Conservation (phyloP, 495 filamentous ascomycete species). For the Friedmanniomyces simplex region DNA sequence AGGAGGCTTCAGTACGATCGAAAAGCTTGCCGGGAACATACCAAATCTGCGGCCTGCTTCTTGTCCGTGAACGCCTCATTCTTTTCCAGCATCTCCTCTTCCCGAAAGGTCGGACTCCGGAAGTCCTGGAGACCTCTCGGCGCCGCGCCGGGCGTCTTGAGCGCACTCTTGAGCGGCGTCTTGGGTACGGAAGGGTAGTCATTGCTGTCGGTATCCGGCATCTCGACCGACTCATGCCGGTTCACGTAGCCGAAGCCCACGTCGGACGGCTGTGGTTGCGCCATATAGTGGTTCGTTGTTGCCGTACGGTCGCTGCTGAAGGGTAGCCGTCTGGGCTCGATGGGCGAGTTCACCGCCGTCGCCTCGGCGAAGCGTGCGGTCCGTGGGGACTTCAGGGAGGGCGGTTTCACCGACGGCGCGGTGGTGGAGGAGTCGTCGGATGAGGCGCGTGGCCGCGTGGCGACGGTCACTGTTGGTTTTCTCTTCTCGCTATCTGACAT, state of each 20-base stretch:
- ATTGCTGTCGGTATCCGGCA: slow-evolving; percentile 31
- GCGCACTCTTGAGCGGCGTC: slow-evolving; percentile 68
- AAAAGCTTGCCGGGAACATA: slow-evolving; percentile 40
- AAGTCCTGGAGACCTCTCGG: slow-evolving; percentile 48
- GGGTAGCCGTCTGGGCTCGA: slow-evolving; percentile 49
- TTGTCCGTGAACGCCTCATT: slow-evolving; percentile 68
- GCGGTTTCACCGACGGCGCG: slow-evolving; percentile 20
- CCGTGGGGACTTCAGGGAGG: slow-evolving; percentile 63
- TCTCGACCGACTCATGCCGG: slow-evolving; percentile 42
- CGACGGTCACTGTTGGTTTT: slow-evolving; percentile 22
- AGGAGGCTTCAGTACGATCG: background rate
- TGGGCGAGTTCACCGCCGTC: slow-evolving; percentile 75
- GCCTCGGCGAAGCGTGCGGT: slow-evolving; percentile 86
- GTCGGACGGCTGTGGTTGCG: slow-evolving; percentile 63
- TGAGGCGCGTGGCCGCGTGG: slow-evolving; percentile 25
- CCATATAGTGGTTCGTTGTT: slow-evolving; percentile 47
- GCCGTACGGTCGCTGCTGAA: slow-evolving; percentile 50
- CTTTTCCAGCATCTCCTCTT: slow-evolving; percentile 67
- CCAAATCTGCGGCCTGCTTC: slow-evolving; percentile 73
- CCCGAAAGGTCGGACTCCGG: slow-evolving; percentile 77
- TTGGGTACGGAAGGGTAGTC: slow-evolving; percentile 52
- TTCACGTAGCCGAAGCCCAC: slow-evolving; percentile 86
- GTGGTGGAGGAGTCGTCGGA: slow-evolving; percentile 14
- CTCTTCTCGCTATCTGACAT: slow-evolving; percentile 30
- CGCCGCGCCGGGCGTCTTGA: slow-evolving; percentile 74